Evolutionary conservation across 352 stramenopile genomes (phyloP).

Genomic region (Pythium inflatum): DNA sequence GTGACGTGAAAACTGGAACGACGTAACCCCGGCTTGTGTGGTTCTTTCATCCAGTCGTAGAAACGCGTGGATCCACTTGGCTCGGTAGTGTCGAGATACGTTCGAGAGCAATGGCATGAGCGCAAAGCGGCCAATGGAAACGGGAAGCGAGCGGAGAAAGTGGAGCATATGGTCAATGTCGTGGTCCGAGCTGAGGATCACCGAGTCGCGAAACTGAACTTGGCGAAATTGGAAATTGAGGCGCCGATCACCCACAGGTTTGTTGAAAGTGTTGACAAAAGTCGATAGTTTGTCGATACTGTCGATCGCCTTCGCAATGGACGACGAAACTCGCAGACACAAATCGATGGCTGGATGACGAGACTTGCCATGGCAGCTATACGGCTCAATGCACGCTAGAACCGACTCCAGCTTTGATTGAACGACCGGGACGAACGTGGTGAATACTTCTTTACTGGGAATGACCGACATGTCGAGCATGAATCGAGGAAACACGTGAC

Average conservation of each 20-base stretch:
- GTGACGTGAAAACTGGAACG: not conserved
- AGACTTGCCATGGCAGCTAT: not conserved
- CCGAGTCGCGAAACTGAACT: not conserved
- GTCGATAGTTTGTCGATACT: not conserved
- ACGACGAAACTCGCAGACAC: not conserved
- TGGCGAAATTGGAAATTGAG: not conserved
- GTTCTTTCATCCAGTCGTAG: not conserved
- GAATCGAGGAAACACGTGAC: not conserved
- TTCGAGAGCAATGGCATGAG: not conserved
- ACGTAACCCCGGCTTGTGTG: not conserved
- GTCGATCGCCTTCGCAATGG: not conserved
- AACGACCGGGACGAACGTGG: not conserved
- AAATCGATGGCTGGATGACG: not conserved
- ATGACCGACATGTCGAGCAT: not conserved
- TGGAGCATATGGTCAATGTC: not conserved
- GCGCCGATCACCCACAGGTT: not conserved
- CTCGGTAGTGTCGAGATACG: not conserved
- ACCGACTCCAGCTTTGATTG: not conserved
- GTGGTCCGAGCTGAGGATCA: not conserved
- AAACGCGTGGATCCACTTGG: not conserved
- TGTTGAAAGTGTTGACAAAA: not conserved
- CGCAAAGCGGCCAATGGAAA: not conserved
- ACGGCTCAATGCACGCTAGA: not conserved
- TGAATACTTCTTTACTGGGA: not conserved
- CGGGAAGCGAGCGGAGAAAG: not conserved